Percentiles rank a stretch among this genome's conserved stretches.
These are phyloP conservation scores for Juglanconis oblonga DNA, from an alignment of 2,329 filamentous ascomycete genomes.

Conservation along the genomic window DNA sequence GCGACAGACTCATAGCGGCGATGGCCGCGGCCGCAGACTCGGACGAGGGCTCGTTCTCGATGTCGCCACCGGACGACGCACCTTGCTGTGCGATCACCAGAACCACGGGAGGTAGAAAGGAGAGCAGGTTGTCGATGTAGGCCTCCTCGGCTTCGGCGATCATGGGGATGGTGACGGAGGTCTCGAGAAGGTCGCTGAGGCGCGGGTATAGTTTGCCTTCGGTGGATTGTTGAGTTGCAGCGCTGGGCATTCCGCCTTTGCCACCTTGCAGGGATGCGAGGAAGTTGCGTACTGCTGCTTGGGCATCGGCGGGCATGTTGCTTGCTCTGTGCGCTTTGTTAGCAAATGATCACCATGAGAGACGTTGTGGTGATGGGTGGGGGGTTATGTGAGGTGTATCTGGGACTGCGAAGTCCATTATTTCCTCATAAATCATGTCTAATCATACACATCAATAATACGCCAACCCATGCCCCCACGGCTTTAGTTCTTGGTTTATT, in stretches of 20 bases:
- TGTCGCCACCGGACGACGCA: slow-evolving; percentile 43
- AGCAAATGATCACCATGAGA: slow-evolving; percentile 6
- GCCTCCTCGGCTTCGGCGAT: slow-evolving; percentile 63
- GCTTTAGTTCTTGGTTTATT: slow-evolving; percentile 1
- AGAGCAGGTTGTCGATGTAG: slow-evolving; percentile 71
- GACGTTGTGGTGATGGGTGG: slow-evolving; percentile 17
- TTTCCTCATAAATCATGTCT: slow-evolving; percentile 16
- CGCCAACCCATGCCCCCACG: slow-evolving; percentile 2
- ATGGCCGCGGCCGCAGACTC: slow-evolving; percentile 71
- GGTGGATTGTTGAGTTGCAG: slow-evolving; percentile 27
- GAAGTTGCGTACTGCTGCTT: slow-evolving; percentile 81
- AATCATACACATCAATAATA: slow-evolving; percentile 16
- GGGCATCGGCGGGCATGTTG: slow-evolving; percentile 64
- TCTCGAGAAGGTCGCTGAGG: slow-evolving; percentile 79
- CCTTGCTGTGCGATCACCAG: slow-evolving; percentile 72
- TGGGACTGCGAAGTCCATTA: slow-evolving; percentile 15
- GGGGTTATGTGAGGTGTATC: slow-evolving; percentile 9
- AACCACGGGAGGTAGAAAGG: slow-evolving; percentile 74
- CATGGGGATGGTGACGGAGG: slow-evolving; percentile 74
- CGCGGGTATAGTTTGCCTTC: slow-evolving; percentile 73
- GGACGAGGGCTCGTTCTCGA: slow-evolving; percentile 63
- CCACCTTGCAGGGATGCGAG: slow-evolving; percentile 73
- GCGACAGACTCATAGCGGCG: slow-evolving; percentile 65
- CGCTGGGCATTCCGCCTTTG: slow-evolving; percentile 35
- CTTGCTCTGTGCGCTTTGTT: slow-evolving; percentile 49